phyloP scores from a whole-genome alignment of 257 asterid species.

The Forsythia viridissima region DNA sequence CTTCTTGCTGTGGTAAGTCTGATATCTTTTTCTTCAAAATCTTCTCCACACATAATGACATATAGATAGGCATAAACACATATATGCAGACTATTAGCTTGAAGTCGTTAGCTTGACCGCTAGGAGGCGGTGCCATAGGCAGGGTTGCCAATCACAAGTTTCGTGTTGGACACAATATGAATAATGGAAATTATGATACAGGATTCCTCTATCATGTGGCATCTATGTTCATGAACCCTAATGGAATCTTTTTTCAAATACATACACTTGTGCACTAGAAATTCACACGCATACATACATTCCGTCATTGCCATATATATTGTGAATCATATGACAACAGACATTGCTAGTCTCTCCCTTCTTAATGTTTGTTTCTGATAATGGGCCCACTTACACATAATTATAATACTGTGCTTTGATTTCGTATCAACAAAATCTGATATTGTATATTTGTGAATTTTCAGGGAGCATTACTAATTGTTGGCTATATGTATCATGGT shows the following conservation, averaged over 20 bases:
- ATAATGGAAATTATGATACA: not conserved
- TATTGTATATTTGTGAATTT: not conserved
- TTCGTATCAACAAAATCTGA: not conserved
- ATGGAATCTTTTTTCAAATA: not conserved
- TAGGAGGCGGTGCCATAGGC: not conserved
- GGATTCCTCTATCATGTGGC: not conserved
- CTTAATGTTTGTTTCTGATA: not conserved
- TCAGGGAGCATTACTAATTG: conserved; percentile 15
- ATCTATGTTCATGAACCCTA: not conserved
- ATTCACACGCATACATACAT: not conserved
- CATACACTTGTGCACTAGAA: not conserved
- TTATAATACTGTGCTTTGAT: not conserved
- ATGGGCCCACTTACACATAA: not conserved
- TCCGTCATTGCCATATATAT: not conserved
- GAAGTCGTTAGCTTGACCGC: not conserved
- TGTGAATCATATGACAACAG: not conserved
- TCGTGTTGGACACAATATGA: not conserved
- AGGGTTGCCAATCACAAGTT: not conserved
- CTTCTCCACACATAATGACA: not conserved
- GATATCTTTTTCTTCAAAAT: not conserved
- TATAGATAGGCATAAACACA: not conserved
- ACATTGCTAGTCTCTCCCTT: not conserved
- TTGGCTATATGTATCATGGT: conserved; percentile 16
- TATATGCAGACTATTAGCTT: not conserved
- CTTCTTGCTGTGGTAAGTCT: conserved; percentile 69